A percentile compares a stretch with the other conserved stretches of the same genome.
phyloP scores from a whole-genome alignment of 371 early-diverging fungal genomes.

The Fennellomyces sp. region DNA sequence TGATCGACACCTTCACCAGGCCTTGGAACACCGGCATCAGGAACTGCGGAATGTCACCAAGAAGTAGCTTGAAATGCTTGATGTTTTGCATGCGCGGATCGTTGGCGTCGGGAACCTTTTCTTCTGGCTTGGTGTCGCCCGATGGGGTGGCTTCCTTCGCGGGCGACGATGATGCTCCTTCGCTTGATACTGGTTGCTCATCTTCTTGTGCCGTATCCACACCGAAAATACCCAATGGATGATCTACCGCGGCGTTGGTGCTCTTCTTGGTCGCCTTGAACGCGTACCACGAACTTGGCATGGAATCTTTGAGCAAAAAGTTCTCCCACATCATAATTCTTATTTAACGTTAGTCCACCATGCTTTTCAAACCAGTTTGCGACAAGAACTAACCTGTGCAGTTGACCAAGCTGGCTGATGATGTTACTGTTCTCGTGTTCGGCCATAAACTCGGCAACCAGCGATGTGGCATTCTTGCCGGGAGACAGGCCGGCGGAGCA shows the following conservation, averaged over 20 bases:
- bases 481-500: slow-evolving; percentile 69
- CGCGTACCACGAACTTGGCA: slow-evolving; percentile 74
- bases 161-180: slow-evolving; percentile 11
- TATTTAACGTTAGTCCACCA: background rate
- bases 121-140: slow-evolving; percentile 20
- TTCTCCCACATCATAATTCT: slow-evolving; percentile 74
- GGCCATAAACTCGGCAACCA: slow-evolving; percentile 64
- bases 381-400: slow-evolving; percentile 62
- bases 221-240: slow-evolving; percentile 45
- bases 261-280: slow-evolving; percentile 34
- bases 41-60: slow-evolving; percentile 69
- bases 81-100: slow-evolving; percentile 71
- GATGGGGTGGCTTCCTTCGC: background rate
- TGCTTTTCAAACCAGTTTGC: too few species aligned
- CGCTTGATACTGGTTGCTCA: slow-evolving; percentile 15
- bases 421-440: slow-evolving; percentile 54
- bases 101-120: slow-evolving; percentile 44
- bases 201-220: slow-evolving; percentile 10
- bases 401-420: slow-evolving; percentile 57
- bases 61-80: slow-evolving; percentile 64
- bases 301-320: slow-evolving; percentile 57
- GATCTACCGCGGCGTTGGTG: slow-evolving; percentile 20
- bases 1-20: slow-evolving; percentile 69
- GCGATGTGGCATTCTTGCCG: slow-evolving; percentile 62
- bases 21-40: slow-evolving; percentile 74